Conservation (phyloP, 1,284 basidiomycete species). For the Sanghuangporus baumii region DNA sequence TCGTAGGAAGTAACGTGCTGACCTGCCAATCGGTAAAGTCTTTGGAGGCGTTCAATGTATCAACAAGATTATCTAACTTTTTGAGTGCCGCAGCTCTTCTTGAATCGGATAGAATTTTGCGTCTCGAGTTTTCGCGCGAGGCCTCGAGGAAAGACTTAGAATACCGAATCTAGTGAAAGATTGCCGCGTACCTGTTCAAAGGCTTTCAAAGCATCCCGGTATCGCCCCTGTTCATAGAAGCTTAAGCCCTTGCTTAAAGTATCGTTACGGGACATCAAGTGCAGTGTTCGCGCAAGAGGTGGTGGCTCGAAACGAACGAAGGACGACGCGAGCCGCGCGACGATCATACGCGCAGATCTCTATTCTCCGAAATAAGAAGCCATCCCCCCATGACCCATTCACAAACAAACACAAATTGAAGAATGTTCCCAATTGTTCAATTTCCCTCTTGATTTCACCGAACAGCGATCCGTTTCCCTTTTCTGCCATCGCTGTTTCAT, state of each 20-base stretch:
- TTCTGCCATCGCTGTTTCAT: conserved; percentile 57
- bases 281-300: too few species aligned
- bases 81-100: not conserved
- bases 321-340: too few species aligned
- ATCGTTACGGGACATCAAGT: not conserved
- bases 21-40: not conserved
- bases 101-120: not conserved
- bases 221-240: not conserved
- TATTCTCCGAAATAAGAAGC: not conserved
- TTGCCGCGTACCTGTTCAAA: not conserved
- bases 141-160: not conserved
- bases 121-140: not conserved
- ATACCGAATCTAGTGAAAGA: not conserved
- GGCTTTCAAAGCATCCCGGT: not conserved
- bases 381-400: too few species aligned
- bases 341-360: not conserved
- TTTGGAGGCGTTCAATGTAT: not conserved
- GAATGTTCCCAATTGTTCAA: not conserved
- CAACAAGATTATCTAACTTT: not conserved
- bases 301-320: too few species aligned
- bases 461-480: conserved; percentile 57
- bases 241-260: not conserved
- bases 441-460: conserved; percentile 3
- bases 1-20: not conserved
- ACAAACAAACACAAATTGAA: not conserved